Evolutionary conservation across 2,329 filamentous ascomycete species (phyloP), one percentile per base, ranked within the genome.

Genomic region (Dactylellina sp.): DNA sequence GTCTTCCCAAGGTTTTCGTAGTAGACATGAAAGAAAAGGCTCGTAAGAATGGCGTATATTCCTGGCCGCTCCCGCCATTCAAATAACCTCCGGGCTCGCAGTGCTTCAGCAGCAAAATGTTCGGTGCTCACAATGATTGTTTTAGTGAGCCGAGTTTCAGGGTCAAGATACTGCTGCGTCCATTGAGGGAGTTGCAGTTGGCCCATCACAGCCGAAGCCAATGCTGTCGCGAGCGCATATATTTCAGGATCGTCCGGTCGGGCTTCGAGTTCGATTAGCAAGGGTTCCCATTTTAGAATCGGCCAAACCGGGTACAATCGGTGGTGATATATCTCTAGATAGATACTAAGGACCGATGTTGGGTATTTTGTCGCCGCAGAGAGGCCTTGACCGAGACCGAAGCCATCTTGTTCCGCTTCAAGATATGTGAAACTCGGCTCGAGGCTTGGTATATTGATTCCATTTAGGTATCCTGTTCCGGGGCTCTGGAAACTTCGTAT

Each of bases 301-400:
- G 70, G 70, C 70, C 70, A 74, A 20, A 66, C 56, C 1, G 70
- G 70, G n/a, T 74, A 74, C 37, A 74, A 52, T 44, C 70, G 46
- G 40, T 74, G 70, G 37, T 74, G 70, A 24, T 65, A 74, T 1
- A 74, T 74, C 37, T 74, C 70, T n/a, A 66, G 20, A 28, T 74
- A 74, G 28, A 74, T 74, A 11, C 53, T 61, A 14, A 74, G 25
- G 12, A 74, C 70, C 9, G 60, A 25, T 37, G 62, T 66, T 7
- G 70, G 70, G n/a, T 71, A 71, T 18, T 64, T 65, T 18, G 70
- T 74, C 18, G 32, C 56, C 1, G 46, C 50, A 2, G 70, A 74
- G 7, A 65, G 47, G n/a, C 61, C 61, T 7, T 65, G 70, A 7
- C 62, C 70, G 25, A 74, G 62, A 20, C 62, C 70, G 18, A 74